Base-by-base conservation (phyloP, 805 yeast genomes). In the Kuraishia capsulata region DNA sequence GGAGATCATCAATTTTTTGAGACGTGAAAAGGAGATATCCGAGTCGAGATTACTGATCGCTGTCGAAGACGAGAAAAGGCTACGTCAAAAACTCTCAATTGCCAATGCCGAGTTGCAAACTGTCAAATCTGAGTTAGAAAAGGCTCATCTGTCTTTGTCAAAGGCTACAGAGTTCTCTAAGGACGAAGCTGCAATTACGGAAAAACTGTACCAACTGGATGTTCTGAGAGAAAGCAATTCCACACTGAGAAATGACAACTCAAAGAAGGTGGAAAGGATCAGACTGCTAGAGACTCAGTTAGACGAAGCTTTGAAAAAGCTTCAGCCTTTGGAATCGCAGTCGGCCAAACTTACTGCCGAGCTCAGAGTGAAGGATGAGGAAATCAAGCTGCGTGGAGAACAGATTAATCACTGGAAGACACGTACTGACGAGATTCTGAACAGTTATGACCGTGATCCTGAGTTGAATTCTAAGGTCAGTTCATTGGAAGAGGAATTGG, bases 1-100 rank as follows among this genome's bases (percentile, higher is more conserved):
- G 30, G 78, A 79, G 44, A 68, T 86, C 20, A 60, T 87, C 26
- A 53, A 67, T 2, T 78, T 71, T 48, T 61, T 87, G 41, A 78
- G 89, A 34, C 76, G 81, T 43, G 94, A 85, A 46, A 82, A 80
- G 49, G 95, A 87, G 44, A 64, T 79, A 4, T 66, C 78, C 1
- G 80, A 76, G 35, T 69, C 77, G 6, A 82, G 78, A 47, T 61
- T 76, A 23, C 74, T 72, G 34, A 60, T 64, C 29, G 56, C 71
- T 3, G 53, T 59, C 9, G 73, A 76, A 41, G 92, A 83, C 47
- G 68, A 69, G 40, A 65, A 62, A 28, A 62, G 73, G 29, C 57
- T 78, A 21, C 69, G 73, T 44, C 74, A 73, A 42, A 67, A 69
- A 29, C 60, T 81, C 31, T 65, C 65, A 1, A 58, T 64, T 38